Evolutionary conservation across 208 protist genomes (phyloP), one percentile per base, ranked within the genome.

Genomic region (Porcisia hertigi): DNA sequence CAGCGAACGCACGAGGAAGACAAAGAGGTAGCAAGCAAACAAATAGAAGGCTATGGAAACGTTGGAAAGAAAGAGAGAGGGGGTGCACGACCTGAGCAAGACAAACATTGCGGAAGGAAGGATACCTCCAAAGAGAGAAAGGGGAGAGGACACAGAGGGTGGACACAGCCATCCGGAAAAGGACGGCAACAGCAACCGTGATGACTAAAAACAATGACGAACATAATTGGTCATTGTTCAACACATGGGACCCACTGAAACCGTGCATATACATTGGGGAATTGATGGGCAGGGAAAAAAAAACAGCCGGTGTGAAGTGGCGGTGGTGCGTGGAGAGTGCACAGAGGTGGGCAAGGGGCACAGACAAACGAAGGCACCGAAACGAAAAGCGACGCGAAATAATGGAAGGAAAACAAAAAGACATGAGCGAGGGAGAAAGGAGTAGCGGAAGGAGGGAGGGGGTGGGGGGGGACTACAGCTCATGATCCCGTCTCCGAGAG

Each of bases 231-330:
- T 49, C 18, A n/a, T 23, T 3, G 62, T 47, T 43, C 36, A 66
- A 66, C 39, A 66, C n/a, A n/a, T n/a, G n/a, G 39, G 9, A 34
- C 2, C 34, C 5, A 16, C 39, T 66, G 39, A 16, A 66, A 49
- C n/a, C 62, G 20, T 47, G 39, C 30, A 66, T 66, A 41, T 66
- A 66, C 62, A 66, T 66, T 11, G n/a, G n/a, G n/a, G n/a, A n/a
- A n/a, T n/a, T n/a, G n/a, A n/a, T 47, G 8, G 62, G 34, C n/a
- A 71, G 34, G 45, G n/a, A 55, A 20, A 11, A 57, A 20, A 57
- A 71, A 71, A 25, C 9, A 11, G 25, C 47, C 3, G 36, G 30
- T 30, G 63, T 14, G 18, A 2, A 1, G 6, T 3, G 0, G 63
- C 3, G 39, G 64, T 16, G 45, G 65, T 70, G 47, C 4, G 3